A percentile compares a stretch with the other conserved stretches of the same genome.
These are phyloP conservation scores for Colletotrichum somersetense DNA, from an alignment of 2,329 filamentous ascomycete species.

Conservation along the genomic window DNA sequence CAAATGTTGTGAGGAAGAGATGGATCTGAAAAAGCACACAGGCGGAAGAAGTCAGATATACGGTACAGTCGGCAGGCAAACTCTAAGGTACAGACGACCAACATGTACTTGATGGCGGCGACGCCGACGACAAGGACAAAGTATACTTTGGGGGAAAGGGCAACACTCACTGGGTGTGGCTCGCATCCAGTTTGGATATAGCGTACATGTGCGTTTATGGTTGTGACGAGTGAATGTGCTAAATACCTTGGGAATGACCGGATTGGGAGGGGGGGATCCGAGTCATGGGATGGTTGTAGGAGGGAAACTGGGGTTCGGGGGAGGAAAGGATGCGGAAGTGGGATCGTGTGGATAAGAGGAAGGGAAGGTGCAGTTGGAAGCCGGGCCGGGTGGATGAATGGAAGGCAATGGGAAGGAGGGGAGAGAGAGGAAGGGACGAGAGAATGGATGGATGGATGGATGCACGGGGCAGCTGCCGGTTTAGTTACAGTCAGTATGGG, in stretches of 20 bases:
- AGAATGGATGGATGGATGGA: constrained; percentile 6
- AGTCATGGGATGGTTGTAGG: constrained; percentile 30
- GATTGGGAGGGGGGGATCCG: constrained; percentile 26
- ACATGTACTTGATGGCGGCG: background rate
- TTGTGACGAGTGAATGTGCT: constrained; percentile 7
- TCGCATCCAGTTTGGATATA: constrained; percentile 5
- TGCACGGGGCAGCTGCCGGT: constrained; percentile 17
- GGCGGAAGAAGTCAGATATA: constrained; percentile 35
- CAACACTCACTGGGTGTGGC: constrained; percentile 17
- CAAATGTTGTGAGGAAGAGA: constrained; percentile 18
- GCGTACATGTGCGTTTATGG: constrained; percentile 8
- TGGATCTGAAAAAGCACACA: constrained; percentile 7
- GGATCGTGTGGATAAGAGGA: constrained; percentile 37
- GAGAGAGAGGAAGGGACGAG: constrained; percentile 4
- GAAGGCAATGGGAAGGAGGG: constrained; percentile 8
- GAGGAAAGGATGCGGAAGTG: constrained; percentile 32
- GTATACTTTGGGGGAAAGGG: background rate
- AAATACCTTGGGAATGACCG: constrained; percentile 18
- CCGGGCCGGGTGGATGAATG: constrained; percentile 17
- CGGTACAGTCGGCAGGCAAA: constrained; percentile 23
- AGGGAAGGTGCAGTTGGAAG: constrained; percentile 20
- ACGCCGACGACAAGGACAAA: background rate
- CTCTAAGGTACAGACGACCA: constrained; percentile 15
- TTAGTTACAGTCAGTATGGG: constrained; percentile 16
- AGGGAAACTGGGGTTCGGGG: constrained; percentile 32